Percentiles rank a stretch among this genome's conserved stretches.
Evolutionary conservation across 805 yeast genomes (phyloP).

Genomic region (Debaryomyces maramus): DNA sequence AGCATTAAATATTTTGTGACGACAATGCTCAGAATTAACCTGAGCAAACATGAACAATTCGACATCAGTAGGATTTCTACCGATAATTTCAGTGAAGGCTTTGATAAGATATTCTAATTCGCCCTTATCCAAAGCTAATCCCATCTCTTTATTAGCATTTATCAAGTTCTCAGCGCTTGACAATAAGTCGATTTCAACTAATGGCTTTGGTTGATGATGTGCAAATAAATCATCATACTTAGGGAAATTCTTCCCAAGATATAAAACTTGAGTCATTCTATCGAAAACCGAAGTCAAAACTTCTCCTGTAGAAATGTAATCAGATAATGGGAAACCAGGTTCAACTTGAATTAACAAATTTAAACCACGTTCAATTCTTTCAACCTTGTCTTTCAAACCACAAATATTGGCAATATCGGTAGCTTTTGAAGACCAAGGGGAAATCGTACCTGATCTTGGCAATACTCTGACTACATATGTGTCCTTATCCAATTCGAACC

Average conservation of each 20-base stretch:
- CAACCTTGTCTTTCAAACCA: slow-evolving; percentile 70
- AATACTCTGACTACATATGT: slow-evolving; percentile 69
- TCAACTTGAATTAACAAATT: slow-evolving; percentile 70
- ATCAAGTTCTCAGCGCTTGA: slow-evolving; percentile 57
- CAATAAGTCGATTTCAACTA: slow-evolving; percentile 70
- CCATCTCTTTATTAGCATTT: slow-evolving; percentile 78
- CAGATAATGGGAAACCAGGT: slow-evolving; percentile 67
- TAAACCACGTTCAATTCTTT: slow-evolving; percentile 88
- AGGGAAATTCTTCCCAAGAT: slow-evolving; percentile 59
- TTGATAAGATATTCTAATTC: slow-evolving; percentile 85
- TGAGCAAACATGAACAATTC: slow-evolving; percentile 99
- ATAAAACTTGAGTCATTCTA: slow-evolving; percentile 88
- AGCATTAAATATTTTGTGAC: slow-evolving; percentile 98
- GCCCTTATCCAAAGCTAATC: slow-evolving; percentile 91
- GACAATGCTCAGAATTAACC: slow-evolving; percentile 98
- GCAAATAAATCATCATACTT: slow-evolving; percentile 69
- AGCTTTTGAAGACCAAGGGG: slow-evolving; percentile 99
- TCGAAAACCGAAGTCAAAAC: slow-evolving; percentile 77
- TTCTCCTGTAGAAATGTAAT: slow-evolving; percentile 48
- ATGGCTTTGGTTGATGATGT: slow-evolving; percentile 78
- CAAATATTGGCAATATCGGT: slow-evolving; percentile 90
- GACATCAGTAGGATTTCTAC: slow-evolving; percentile 95
- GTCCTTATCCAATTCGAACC: slow-evolving; percentile 33
- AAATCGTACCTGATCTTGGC: slow-evolving; percentile 94
- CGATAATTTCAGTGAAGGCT: slow-evolving; percentile 73